A percentile compares a stretch with the other conserved stretches of the same genome.
Conservation (phyloP, 1,139 yeast genomes). For the Candida freyschussii region DNA sequence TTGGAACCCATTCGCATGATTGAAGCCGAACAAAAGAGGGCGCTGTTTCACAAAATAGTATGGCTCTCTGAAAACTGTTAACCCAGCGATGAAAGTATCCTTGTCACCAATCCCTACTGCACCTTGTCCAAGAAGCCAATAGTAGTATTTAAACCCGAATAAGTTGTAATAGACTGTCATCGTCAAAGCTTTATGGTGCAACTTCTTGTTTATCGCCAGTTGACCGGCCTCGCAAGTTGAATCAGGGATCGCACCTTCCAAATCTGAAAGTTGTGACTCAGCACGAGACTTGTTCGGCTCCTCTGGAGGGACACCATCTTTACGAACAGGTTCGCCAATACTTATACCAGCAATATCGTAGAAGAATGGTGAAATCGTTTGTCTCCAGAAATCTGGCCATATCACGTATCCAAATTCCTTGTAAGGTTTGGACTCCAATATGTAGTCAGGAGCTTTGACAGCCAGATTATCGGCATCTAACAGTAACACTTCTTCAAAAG, state of each 20-base stretch:
- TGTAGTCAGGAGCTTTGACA: constrained; percentile 44
- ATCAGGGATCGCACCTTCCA: constrained; percentile 53
- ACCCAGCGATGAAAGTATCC: constrained; percentile 60
- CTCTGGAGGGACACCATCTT: constrained; percentile 30
- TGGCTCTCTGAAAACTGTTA: constrained; percentile 44
- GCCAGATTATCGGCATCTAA: constrained; percentile 59
- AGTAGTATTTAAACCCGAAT: constrained; percentile 51
- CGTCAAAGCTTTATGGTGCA: constrained; percentile 45
- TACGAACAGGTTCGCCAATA: constrained; percentile 27
- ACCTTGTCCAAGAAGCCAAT: constrained; percentile 50
- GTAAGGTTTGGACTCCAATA: constrained; percentile 34
- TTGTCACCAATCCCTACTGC: constrained; percentile 63
- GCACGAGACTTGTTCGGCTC: constrained; percentile 23
- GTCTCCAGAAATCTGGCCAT: constrained; percentile 69
- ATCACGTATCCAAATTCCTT: constrained; percentile 30
- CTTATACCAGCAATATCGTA: constrained; percentile 44
- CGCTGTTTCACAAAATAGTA: constrained; percentile 47
- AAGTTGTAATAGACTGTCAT: constrained; percentile 53
- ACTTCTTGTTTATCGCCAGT: constrained; percentile 44
- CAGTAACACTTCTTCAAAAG: constrained; percentile 52
- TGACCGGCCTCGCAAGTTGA: constrained; percentile 61
- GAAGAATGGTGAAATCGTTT: constrained; percentile 53
- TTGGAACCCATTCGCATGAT: constrained; percentile 30
- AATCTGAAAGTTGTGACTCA: constrained; percentile 43
- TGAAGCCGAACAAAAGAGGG: constrained; percentile 38